Base-by-base conservation (phyloP, 116 monocot species). In the Posidonia oceanica region DNA sequence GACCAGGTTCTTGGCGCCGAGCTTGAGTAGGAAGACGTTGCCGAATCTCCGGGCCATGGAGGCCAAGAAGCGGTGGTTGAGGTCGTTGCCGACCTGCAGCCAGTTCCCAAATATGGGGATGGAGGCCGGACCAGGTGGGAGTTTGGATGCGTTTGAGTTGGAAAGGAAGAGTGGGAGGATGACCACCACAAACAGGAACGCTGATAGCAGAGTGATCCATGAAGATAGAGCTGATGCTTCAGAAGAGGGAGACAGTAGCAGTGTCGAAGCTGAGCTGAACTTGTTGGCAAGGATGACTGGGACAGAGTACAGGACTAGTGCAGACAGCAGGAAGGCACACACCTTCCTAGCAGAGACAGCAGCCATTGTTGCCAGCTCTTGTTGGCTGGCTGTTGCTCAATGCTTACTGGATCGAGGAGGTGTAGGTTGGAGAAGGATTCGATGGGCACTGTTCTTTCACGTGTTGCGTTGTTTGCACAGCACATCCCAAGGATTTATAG, bases 51-150 rank as follows among this genome's bases (percentile, higher is more conserved):
- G 71, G 23, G 92, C 88, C 8, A 88, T 67, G 21, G 67, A 69
- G 48, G 82, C 53, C 18, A 92, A 83, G 74, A 84, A 88, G 14
- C 82, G 78, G 74, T 92, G 92, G 78, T 92, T 92, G 53, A 92
- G 85, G 63, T 92, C 92, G 63, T 88, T 85, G 7, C 88, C 86
- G 22, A 92, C 86, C 67, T 92, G 92, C 37, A 92, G 88, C 86
- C 92, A 92, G 76, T 92, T 92, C 55, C 92, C 88, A 69, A 88
- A 92, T 41, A 92, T 44, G 17, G 92, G 88, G 17, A 92, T 78
- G 18, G 92, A 86, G 54, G 84, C 15, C 2, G 92, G 88, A 13
- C 92, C 86, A 0, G 88, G 88, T 7, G 66, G 66, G 13, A 66
- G 66, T 18, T 18, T 66, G 66, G n/a, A 20, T 20, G 0, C 7